Conservation (phyloP, 164 flowering plant genomes). For the Protea cynaroides region DNA sequence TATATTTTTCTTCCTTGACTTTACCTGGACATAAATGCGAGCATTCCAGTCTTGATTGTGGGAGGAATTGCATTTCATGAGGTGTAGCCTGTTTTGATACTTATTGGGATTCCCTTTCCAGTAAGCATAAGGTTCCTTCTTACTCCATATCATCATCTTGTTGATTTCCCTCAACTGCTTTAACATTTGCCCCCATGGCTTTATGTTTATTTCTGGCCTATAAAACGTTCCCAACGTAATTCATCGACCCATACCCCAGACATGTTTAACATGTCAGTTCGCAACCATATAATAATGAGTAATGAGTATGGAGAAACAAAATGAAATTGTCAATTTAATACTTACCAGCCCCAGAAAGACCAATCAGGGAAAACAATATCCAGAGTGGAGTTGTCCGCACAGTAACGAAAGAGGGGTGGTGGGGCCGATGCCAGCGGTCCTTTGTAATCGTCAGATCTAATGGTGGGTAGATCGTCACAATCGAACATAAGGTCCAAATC, state of each 20-base stretch:
- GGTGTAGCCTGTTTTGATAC: too few relatives aligned
- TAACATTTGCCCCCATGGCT: constrained; percentile 43
- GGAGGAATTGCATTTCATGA: too few relatives aligned
- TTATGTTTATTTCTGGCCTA: constrained; percentile 57
- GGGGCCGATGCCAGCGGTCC: constrained; percentile 18
- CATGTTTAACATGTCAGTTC: too few relatives aligned
- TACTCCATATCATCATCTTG: constrained; percentile 33
- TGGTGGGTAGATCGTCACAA: constrained; percentile 32
- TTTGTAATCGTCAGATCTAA: constrained; percentile 8
- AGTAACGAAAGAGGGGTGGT: constrained; percentile 41
- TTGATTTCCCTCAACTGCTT: constrained; percentile 37
- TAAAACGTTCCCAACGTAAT: too few relatives aligned
- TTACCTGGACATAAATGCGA: constrained; percentile 43
- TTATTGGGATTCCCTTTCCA: too few relatives aligned
- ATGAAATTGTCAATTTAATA: too few relatives aligned
- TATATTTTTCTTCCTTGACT: too few relatives aligned
- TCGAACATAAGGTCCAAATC: constrained; percentile 47
- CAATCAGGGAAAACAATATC: constrained; percentile 66
- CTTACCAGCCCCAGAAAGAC: constrained; percentile 83
- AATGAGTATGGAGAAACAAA: too few relatives aligned
- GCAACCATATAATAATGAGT: too few relatives aligned
- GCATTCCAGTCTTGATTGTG: constrained; percentile 64
- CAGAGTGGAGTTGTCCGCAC: constrained; percentile 17
- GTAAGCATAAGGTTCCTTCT: constrained; percentile 61
- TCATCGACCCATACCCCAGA: too few relatives aligned